Base-by-base conservation (phyloP, 2,329 filamentous ascomycete genomes). In the Chrysoporthe puriensis region DNA sequence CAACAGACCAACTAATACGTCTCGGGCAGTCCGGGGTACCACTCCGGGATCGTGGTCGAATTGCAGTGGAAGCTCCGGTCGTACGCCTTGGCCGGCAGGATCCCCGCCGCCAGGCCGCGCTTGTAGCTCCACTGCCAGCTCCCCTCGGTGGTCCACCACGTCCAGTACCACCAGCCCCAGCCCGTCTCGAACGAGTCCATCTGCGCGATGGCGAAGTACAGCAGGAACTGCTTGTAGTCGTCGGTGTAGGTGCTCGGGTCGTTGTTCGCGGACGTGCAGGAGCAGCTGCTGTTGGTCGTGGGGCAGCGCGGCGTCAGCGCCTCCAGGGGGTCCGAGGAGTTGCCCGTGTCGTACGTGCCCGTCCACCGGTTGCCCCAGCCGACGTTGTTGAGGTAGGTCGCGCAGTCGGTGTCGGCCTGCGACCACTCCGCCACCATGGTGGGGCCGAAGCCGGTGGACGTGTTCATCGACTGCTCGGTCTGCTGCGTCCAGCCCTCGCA, bases 161-260 rank as follows among this genome's bases (percentile, higher is more conserved):
- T 98, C 96, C 96, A 99, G 81, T 99, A 99, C 81, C 97, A 97
- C 96, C 96, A 99, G 61, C 96, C 96, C 90, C 92, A 96, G 6
- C 92, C 93, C 71, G 90, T 89, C 79, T 98, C 95, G 76, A 98
- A 99, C 68, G 90, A 92, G 73, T 90, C 85, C 93, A 99, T 99
- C 82, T 99, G 96, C 64, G 94, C 96, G 79, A 97, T 91, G 6
- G 96, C 96, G 80, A 98, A 98, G 79, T 92, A 92, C 71, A 88
- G 86, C 70, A 99, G 83, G 79, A 95, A 98, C 72, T 89, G 81
- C 81, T 96, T 97, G 81, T 99, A 99, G 4, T 82, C 81, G 67
- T 83, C 82, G 48, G 86, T 88, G 82, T 94, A 98, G 4, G 80
- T 76, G 21, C 82, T 79, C 0, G 91, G 85, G 73, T 91, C 89